Conservation (phyloP, 345 rosid genomes). For the Eutrema japonicum region DNA sequence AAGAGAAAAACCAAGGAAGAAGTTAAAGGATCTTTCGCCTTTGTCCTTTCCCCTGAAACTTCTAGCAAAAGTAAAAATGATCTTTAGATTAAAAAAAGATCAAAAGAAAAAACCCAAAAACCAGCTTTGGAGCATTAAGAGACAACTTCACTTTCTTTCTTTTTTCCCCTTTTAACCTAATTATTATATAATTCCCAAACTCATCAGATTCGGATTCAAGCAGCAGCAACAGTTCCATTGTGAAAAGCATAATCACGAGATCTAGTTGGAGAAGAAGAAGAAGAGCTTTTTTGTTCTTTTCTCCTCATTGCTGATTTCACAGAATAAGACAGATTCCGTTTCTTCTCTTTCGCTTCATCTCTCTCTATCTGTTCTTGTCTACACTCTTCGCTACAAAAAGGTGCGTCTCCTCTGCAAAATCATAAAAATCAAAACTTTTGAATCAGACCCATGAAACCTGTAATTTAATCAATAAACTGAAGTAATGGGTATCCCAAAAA, state of each 20-base stretch:
- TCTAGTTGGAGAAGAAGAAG: conserved; percentile 46
- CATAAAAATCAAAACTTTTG: conserved; percentile 30
- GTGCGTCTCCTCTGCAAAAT: conserved; percentile 76
- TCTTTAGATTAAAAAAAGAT: conserved; percentile 3
- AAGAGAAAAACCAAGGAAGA: background rate
- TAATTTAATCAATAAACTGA: background rate
- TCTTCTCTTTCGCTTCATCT: conserved; percentile 74
- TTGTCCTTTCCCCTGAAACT: conserved; percentile 15
- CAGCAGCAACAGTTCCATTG: conserved; percentile 47
- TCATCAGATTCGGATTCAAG: conserved; percentile 26
- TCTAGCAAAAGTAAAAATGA: conserved; percentile 27
- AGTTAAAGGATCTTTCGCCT: conserved; percentile 29
- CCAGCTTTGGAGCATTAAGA: conserved; percentile 17
- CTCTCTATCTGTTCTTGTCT: conserved; percentile 79
- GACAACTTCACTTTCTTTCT: background rate
- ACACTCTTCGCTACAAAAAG: conserved; percentile 89
- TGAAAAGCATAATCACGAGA: conserved; percentile 39
- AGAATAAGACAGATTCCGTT: conserved; percentile 64
- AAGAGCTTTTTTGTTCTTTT: conserved; percentile 43
- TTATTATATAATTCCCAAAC: background rate
- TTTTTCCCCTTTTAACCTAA: conserved; percentile 15
- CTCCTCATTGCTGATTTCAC: conserved; percentile 57
- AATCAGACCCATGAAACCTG: conserved; percentile 14
- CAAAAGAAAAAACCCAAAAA: conserved; percentile 22
- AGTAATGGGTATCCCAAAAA: background rate